Evolutionary conservation across 257 asterid genomes (phyloP).

Genomic region (Nicotiana undulata): DNA sequence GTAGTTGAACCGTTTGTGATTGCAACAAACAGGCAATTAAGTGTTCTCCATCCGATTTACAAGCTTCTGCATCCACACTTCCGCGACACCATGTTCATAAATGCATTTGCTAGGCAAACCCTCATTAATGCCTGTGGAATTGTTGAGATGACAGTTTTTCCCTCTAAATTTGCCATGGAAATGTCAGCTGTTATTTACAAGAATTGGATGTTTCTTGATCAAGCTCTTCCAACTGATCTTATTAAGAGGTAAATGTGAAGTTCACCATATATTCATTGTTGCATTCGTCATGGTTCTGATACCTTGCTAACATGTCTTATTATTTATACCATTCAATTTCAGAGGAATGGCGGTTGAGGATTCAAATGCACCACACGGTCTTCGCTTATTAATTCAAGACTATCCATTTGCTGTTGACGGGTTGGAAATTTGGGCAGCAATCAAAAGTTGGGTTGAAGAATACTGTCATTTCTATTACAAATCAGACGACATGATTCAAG

Average conservation of each 20-base stretch:
- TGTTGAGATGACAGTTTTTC: constrained; percentile 45
- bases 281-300: neutral
- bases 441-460: constrained; percentile 60
- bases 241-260: constrained; percentile 35
- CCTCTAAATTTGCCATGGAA: constrained; percentile 48
- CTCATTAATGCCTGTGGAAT: constrained; percentile 53
- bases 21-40: constrained; percentile 52
- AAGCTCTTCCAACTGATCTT: constrained; percentile 62
- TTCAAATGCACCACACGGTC: constrained; percentile 46
- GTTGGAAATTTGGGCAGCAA: constrained; percentile 71
- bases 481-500: constrained; percentile 30
- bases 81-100: constrained; percentile 64
- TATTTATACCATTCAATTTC: neutral
- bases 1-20: constrained; percentile 62
- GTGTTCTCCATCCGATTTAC: constrained; percentile 53
- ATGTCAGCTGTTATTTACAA: constrained; percentile 40
- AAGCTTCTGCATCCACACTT: constrained; percentile 63
- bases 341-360: constrained; percentile 69
- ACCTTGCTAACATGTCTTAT: too few species aligned
- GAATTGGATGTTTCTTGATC: constrained; percentile 47
- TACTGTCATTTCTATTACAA: constrained; percentile 65
- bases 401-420: constrained; percentile 90
- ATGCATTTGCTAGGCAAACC: constrained; percentile 49
- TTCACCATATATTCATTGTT: neutral
- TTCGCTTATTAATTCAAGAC: constrained; percentile 57